Evolutionary conservation across 129 eudicot genomes (phyloP), one percentile per base, ranked within the genome.

Genomic region (Scalesia atractyloides): DNA sequence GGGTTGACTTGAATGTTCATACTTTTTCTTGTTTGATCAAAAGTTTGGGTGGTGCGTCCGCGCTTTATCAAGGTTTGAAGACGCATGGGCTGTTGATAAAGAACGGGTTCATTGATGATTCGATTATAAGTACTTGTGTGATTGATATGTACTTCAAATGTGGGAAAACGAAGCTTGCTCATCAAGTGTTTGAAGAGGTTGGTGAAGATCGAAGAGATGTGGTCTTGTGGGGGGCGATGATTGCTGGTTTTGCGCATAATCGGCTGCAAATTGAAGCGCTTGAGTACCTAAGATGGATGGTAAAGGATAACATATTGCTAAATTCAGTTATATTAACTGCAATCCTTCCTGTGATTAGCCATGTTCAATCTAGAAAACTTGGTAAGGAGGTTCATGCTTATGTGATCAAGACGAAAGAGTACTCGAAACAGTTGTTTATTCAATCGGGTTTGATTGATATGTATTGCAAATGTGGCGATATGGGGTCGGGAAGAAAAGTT

Each of bases 131-230:
- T 75, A 92, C 98, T 5, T 72, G 92, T 79, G 82, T 92, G 88
- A 92, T 89, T 48, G 96, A 92, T 82, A 75, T 92, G 96, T 92
- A 92, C 79, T 89, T 89, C 56, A 92, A 92, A 72, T 92, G 98
- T 69, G 82, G 92, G 44, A 89, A 84, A 70, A 48, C 76, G 34
- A 89, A 78, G 84, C 92, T 92, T 62, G 98, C 92, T 11, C 41
- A 69, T 63, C 76, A 54, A 11, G 77, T 89, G 13, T 89, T 92
- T 71, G 88, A 89, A 77, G 96, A 92, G 73, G 59, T 81, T 9
- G 9, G 18, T 13, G 86, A 81, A 46, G 88, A 85, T 77, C 66
- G 26, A 41, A 87, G 90, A 59, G 97, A 89, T 79, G 85, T 89
- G 56, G 96, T 93, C 2, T 71, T 76, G 10, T 89, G 96, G 98